Evolutionary conservation across 768 basidiomycete species (phyloP).

Genomic region (Pleurotus ostreatus): DNA sequence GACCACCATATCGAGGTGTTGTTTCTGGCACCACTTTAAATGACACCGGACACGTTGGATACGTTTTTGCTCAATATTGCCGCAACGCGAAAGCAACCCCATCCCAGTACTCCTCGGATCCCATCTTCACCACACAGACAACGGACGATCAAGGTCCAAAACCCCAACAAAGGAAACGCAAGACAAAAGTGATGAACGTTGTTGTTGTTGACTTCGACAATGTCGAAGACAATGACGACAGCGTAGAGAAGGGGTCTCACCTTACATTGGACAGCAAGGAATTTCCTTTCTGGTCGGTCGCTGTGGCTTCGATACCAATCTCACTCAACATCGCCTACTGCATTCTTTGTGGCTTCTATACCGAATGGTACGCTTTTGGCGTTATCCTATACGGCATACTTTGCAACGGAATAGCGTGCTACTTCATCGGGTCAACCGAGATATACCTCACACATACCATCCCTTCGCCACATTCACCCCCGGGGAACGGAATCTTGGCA

Average conservation of each 20-base stretch:
- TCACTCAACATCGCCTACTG: conserved; percentile 17
- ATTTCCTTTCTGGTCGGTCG: conserved; percentile 9
- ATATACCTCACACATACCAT: conserved; percentile 15
- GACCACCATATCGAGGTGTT: conserved; percentile 21
- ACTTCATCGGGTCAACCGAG: conserved; percentile 27
- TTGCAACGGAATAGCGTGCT: conserved; percentile 24
- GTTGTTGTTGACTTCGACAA: conserved; percentile 17
- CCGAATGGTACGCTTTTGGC: conserved; percentile 26
- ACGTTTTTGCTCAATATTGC: conserved; percentile 19
- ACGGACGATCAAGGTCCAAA: too few species aligned
- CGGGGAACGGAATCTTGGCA: conserved; percentile 23
- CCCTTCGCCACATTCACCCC: conserved; percentile 15
- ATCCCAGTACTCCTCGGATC: too few species aligned
- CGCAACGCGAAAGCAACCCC: conserved; percentile 8
- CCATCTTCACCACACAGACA: too few species aligned
- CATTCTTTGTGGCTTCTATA: conserved; percentile 17
- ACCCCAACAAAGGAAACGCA: conserved; percentile 1
- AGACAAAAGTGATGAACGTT: conserved; percentile 11
- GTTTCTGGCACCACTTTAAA: conserved; percentile 22
- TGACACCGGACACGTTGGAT: conserved; percentile 24
- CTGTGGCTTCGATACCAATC: conserved; percentile 22
- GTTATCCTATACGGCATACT: conserved; percentile 30
- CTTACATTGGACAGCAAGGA: too few species aligned
- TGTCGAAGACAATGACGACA: neutral
- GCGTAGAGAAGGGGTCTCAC: too few species aligned